Conservation (phyloP, 805 yeast species). For the Jamesozyma piceae region DNA sequence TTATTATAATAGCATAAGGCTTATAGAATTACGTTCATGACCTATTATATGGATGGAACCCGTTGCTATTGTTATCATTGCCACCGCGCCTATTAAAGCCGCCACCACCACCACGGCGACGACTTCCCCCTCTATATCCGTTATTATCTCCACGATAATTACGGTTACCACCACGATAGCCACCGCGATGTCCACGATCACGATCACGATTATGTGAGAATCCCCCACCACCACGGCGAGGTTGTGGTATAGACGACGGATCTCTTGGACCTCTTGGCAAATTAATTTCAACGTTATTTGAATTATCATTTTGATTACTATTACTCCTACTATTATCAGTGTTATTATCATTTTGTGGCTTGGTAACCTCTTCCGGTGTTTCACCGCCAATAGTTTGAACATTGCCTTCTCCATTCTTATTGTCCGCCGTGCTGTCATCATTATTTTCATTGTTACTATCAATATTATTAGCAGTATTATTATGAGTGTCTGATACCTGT, state of each 20-base stretch:
- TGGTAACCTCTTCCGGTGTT: slow-evolving; percentile 2
- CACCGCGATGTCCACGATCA: slow-evolving; percentile 28
- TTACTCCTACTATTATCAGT: slow-evolving; percentile 5
- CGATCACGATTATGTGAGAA: slow-evolving; percentile 30
- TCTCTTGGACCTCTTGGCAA: slow-evolving; percentile 47
- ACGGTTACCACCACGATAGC: slow-evolving; percentile 27
- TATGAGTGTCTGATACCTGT: slow-evolving; percentile 7
- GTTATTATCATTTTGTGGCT: slow-evolving; percentile 1
- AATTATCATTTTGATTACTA: slow-evolving; percentile 16
- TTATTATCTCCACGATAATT: slow-evolving; percentile 28
- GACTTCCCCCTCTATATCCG: slow-evolving; percentile 15
- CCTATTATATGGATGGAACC: slow-evolving; percentile 30
- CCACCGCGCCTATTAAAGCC: slow-evolving; percentile 22
- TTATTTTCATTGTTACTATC: not conserved
- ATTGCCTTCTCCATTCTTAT: slow-evolving; percentile 12
- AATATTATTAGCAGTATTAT: too few relatives aligned
- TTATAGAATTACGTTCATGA: too few relatives aligned
- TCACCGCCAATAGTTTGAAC: slow-evolving; percentile 28
- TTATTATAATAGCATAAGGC: too few relatives aligned
- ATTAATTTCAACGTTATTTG: slow-evolving; percentile 28
- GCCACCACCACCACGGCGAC: slow-evolving; percentile 30
- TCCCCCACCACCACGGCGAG: slow-evolving; percentile 33
- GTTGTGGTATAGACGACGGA: slow-evolving; percentile 24
- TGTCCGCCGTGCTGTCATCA: slow-evolving; percentile 5
- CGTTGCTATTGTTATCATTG: slow-evolving; percentile 19